Conservation (phyloP, 768 basidiomycete species). For the Boletus insuetus region DNA sequence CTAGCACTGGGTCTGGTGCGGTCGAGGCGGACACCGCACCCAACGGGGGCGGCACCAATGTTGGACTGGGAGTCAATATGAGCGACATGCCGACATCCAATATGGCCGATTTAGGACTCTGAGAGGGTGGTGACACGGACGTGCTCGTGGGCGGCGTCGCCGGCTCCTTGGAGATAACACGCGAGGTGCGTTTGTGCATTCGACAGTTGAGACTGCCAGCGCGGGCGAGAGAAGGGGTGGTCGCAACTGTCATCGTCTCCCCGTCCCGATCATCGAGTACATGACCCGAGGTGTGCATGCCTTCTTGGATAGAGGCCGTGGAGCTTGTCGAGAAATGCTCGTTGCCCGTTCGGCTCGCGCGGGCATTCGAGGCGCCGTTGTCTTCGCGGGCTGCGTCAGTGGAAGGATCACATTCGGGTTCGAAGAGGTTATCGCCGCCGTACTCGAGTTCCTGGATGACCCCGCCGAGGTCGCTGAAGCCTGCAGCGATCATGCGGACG, state of each 20-base stretch:
- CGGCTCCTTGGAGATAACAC: not conserved
- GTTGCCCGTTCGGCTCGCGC: conserved; percentile 21
- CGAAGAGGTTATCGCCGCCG: not conserved
- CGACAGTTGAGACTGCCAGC: conserved; percentile 14
- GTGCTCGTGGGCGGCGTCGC: not conserved
- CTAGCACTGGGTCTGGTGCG: not conserved
- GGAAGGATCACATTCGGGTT: not conserved
- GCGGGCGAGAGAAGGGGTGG: conserved; percentile 10
- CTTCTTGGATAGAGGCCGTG: conserved; percentile 41
- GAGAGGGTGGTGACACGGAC: not conserved
- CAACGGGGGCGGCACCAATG: not conserved
- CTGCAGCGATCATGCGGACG: conserved; percentile 57
- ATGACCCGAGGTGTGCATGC: not conserved
- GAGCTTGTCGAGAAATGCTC: conserved; percentile 46
- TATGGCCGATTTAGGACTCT: not conserved
- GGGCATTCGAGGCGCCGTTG: conserved; percentile 22
- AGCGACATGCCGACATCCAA: conserved; percentile 15
- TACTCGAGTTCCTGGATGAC: conserved; percentile 14
- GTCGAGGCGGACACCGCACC: not conserved
- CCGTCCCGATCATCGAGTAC: not conserved
- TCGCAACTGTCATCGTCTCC: not conserved
- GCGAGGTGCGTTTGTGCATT: conserved; percentile 15
- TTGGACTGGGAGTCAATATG: conserved; percentile 11
- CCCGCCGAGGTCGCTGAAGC: conserved; percentile 32
- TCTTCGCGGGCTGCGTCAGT: conserved; percentile 9